Evolutionary conservation across 805 yeast species (phyloP).

Genomic region (Candida hispaniensis): DNA sequence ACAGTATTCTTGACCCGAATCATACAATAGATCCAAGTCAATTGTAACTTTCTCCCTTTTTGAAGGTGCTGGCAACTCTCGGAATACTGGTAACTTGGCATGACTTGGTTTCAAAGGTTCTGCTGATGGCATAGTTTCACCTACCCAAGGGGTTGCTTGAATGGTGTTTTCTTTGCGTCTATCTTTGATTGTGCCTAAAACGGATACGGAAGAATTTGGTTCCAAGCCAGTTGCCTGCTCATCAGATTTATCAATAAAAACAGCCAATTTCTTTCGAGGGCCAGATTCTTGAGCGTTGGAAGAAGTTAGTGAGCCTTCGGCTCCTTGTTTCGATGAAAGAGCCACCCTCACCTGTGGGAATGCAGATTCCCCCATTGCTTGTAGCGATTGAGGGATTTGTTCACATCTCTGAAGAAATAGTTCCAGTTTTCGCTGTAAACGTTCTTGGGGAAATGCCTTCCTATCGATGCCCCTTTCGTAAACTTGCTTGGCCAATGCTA

Average conservation of each 20-base stretch:
- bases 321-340: slow-evolving; percentile 34
- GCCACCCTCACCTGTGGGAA: slow-evolving; percentile 29
- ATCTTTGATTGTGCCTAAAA: slow-evolving; percentile 39
- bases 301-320: slow-evolving; percentile 17
- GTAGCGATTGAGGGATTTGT: slow-evolving; percentile 20
- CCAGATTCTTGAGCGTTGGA: slow-evolving; percentile 3
- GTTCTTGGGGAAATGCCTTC: slow-evolving; percentile 53
- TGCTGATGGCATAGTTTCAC: slow-evolving; percentile 34
- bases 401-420: slow-evolving; percentile 37
- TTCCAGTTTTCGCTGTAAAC: slow-evolving; percentile 36
- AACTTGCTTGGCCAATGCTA: slow-evolving; percentile 47
- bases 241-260: slow-evolving; percentile 32
- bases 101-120: slow-evolving; percentile 5
- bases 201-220: too few species aligned
- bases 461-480: slow-evolving; percentile 46
- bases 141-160: slow-evolving; percentile 49
- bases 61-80: slow-evolving; percentile 15
- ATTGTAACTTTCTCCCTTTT: slow-evolving; percentile 19
- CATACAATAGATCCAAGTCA: slow-evolving; percentile 21
- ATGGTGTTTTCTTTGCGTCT: slow-evolving; percentile 56
- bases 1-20: slow-evolving; percentile 42
- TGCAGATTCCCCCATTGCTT: slow-evolving; percentile 26
- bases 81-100: slow-evolving; percentile 7
- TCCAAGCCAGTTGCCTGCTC: slow-evolving; percentile 26
- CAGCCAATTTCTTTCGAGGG: slow-evolving; percentile 29